phyloP scores from a whole-genome alignment of 345 rosid genomes.

The Leavenworthia alabamica region DNA sequence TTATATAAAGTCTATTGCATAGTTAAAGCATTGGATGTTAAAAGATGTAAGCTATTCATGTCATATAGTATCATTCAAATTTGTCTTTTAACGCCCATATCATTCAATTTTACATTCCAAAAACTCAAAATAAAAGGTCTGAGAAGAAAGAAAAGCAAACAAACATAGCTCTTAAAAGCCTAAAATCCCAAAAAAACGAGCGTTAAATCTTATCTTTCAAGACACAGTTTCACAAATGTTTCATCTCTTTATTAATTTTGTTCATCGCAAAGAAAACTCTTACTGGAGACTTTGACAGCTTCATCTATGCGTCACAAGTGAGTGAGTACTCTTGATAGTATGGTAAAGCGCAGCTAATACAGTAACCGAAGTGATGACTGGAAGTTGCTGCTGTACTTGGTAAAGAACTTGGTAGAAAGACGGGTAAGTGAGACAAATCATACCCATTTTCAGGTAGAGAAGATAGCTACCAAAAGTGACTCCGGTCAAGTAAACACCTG shows the following conservation, averaged over 20 bases:
- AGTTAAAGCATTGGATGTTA: no score
- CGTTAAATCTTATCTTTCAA: background rate
- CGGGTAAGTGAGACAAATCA: conserved; percentile 34
- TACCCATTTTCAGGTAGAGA: conserved; percentile 33
- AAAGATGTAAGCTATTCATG: no score
- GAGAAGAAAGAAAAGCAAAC: conserved; percentile 13
- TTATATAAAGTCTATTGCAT: no score
- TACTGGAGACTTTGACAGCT: conserved; percentile 2
- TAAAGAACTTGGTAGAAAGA: conserved; percentile 29
- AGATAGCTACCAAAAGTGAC: conserved; percentile 24
- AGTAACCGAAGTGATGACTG: conserved; percentile 31
- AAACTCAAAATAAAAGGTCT: no score
- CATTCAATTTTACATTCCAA: no score
- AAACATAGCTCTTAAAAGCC: background rate
- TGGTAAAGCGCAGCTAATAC: conserved; percentile 28
- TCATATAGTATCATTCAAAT: no score
- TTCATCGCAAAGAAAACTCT: conserved; percentile 7
- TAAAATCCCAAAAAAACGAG: conserved; percentile 13
- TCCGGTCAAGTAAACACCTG: conserved; percentile 33
- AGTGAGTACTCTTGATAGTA: conserved; percentile 29
- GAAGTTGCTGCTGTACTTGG: conserved; percentile 30
- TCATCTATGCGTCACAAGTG: conserved; percentile 24
- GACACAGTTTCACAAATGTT: conserved; percentile 17
- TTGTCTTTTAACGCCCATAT: no score
- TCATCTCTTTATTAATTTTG: conserved; percentile 18